These are phyloP conservation scores for Colletotrichum sp. DNA, from an alignment of 2,329 filamentous ascomycete genomes.

Conservation along the genomic window DNA sequence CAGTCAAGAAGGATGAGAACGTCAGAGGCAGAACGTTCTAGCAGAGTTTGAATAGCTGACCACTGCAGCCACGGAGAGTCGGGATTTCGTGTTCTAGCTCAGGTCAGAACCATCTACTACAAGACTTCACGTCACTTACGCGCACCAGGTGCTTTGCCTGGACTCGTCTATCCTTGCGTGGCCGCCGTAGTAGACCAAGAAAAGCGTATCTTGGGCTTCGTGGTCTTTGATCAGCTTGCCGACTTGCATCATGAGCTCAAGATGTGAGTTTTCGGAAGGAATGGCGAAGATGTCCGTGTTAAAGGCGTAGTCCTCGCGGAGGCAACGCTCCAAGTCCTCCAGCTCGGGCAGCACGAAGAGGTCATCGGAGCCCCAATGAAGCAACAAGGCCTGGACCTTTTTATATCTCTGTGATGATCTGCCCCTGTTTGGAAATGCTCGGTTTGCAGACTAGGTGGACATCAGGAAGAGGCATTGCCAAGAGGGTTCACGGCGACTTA, in stretches of 20 bases:
- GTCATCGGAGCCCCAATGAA: slow-evolving; percentile 65
- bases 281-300: slow-evolving; percentile 64
- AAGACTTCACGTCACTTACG: slow-evolving; percentile 42
- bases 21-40: slow-evolving; percentile 63
- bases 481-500: slow-evolving; percentile 34
- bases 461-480: neutral
- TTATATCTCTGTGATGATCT: slow-evolving; percentile 58
- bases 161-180: slow-evolving; percentile 66
- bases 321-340: slow-evolving; percentile 59
- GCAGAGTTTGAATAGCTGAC: slow-evolving; percentile 65
- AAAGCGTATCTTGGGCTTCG: slow-evolving; percentile 60
- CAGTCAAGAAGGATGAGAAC: slow-evolving; percentile 64
- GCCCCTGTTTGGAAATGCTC: slow-evolving; percentile 63
- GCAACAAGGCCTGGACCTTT: slow-evolving; percentile 58
- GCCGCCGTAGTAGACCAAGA: slow-evolving; percentile 64
- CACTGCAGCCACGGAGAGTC: slow-evolving; percentile 64
- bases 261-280: slow-evolving; percentile 62
- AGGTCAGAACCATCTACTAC: neutral
- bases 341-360: slow-evolving; percentile 64
- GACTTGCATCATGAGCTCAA: slow-evolving; percentile 63
- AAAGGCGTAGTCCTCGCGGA: slow-evolving; percentile 61
- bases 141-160: slow-evolving; percentile 65
- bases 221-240: slow-evolving; percentile 62
- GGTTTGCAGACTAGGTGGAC: slow-evolving; percentile 50
- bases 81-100: slow-evolving; percentile 49